These are phyloP conservation scores for Gossypium herbaceum DNA, from an alignment of 345 rosid species.

Conservation along the genomic window DNA sequence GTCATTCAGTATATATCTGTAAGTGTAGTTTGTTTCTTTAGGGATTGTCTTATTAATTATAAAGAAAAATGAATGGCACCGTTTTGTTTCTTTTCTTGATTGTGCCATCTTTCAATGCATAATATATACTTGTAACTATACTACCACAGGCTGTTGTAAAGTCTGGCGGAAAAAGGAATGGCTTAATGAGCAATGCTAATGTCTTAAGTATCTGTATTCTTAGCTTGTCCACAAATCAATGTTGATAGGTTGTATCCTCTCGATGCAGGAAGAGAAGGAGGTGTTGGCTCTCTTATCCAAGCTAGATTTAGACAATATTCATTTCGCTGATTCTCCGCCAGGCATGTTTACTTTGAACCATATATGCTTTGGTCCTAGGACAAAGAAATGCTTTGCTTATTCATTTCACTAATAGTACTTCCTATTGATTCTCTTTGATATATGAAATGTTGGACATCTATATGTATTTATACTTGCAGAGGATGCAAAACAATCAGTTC, in stretches of 20 bases:
- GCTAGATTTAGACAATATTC: constrained; percentile 63
- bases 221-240: neutral
- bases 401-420: neutral
- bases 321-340: constrained; percentile 64
- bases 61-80: neutral
- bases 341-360: constrained; percentile 33
- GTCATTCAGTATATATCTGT: constrained; percentile 81
- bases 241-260: constrained; percentile 9
- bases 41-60: neutral
- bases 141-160: neutral
- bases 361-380: neutral
- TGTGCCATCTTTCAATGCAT: neutral
- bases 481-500: constrained; percentile 78
- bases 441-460: constrained; percentile 4
- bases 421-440: neutral
- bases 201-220: neutral
- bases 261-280: constrained; percentile 80
- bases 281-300: constrained; percentile 80
- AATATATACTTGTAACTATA: neutral
- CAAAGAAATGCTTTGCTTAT: neutral
- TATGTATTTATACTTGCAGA: constrained; percentile 35
- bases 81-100: neutral
- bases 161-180: neutral
- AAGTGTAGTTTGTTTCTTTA: constrained; percentile 28
- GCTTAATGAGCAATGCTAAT: neutral